These are phyloP conservation scores for Emergomyces orientalis DNA, from an alignment of 2,329 filamentous ascomycete species.

Conservation along the genomic window DNA sequence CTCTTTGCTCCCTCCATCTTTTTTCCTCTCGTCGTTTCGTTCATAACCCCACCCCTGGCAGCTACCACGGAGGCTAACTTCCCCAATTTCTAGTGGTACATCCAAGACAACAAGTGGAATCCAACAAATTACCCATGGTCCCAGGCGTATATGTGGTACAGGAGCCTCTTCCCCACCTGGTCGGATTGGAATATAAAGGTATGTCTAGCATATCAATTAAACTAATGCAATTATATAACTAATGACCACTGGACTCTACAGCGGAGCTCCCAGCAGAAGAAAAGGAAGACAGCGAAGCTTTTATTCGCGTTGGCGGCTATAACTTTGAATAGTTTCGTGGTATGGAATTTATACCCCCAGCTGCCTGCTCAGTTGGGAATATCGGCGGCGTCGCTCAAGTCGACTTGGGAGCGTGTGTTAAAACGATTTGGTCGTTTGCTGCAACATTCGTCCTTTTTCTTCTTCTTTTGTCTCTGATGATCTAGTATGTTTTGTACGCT, in stretches of 20 bases:
- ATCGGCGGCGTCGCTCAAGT: neutral
- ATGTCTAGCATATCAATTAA: neutral
- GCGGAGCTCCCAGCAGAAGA: neutral
- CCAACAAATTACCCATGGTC: conserved; percentile 23
- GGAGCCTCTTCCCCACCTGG: conserved; percentile 23
- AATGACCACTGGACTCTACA: neutral
- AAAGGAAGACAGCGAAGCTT: neutral
- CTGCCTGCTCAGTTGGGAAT: neutral
- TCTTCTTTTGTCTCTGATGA: neutral
- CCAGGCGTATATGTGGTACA: conserved; percentile 22
- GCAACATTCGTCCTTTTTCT: neutral
- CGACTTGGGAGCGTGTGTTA: neutral
- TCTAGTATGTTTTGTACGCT: neutral
- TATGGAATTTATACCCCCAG: neutral
- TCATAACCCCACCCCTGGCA: neutral
- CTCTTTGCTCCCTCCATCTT: neutral
- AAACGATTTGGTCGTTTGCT: neutral
- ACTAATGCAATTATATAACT: neutral
- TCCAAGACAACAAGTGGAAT: conserved; percentile 23
- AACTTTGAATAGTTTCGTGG: neutral
- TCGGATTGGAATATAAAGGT: conserved; percentile 21
- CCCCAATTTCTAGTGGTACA: conserved; percentile 17
- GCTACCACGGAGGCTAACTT: neutral
- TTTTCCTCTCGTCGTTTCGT: neutral
- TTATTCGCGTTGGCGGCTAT: neutral